A percentile compares a stretch with the other conserved stretches of the same genome.
These are phyloP conservation scores for Ophiognomonia clavigignenti-juglandacearum DNA, from an alignment of 2,329 filamentous ascomycete species.

Conservation along the genomic window DNA sequence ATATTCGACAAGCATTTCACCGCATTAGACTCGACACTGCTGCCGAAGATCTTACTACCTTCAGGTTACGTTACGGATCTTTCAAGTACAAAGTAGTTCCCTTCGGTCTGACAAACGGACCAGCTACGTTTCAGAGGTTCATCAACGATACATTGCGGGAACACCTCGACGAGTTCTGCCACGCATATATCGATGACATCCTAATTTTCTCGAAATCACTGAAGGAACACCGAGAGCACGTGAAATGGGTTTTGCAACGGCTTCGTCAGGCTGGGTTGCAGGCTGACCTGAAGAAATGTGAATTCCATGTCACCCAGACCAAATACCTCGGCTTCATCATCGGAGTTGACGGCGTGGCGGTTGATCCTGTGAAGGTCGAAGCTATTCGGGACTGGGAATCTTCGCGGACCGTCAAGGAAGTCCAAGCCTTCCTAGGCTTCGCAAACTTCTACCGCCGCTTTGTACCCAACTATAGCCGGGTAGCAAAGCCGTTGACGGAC, in stretches of 20 bases:
- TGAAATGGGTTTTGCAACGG: not conserved
- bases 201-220: not conserved
- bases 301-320: not conserved
- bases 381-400: not conserved
- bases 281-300: not conserved
- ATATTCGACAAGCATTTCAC: no score
- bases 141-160: not conserved
- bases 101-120: not conserved
- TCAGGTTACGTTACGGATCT: not conserved
- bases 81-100: not conserved
- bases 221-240: not conserved
- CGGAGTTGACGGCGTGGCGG: not conserved
- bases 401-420: not conserved
- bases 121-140: not conserved
- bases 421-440: not conserved
- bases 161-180: not conserved
- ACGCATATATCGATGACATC: not conserved
- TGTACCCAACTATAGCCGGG: not conserved
- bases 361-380: not conserved
- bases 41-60: not conserved
- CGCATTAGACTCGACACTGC: not conserved
- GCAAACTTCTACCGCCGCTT: not conserved
- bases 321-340: not conserved
- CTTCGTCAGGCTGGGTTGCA: not conserved
- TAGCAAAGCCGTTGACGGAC: not conserved